These are phyloP conservation scores for Neofusicoccum umdonicola DNA, from an alignment of 2,329 filamentous ascomycete genomes.

Conservation along the genomic window DNA sequence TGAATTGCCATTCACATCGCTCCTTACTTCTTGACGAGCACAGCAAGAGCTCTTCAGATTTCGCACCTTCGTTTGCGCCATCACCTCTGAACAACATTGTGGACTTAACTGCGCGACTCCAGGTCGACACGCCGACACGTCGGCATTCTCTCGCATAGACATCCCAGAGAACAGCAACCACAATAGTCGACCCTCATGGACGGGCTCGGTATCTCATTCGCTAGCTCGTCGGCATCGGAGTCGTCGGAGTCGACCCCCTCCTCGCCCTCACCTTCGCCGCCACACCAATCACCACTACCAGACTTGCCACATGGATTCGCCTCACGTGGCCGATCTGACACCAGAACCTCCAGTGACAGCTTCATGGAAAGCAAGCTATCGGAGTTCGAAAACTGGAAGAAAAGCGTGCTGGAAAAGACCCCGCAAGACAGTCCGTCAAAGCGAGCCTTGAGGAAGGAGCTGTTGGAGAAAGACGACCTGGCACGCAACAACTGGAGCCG, in stretches of 20 bases:
- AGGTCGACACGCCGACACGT: no score
- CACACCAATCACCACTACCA: neutral
- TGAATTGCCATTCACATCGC: neutral
- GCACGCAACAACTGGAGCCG: neutral
- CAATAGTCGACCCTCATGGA: neutral
- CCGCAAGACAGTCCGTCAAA: neutral
- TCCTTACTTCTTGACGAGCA: neutral
- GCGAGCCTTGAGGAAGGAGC: neutral
- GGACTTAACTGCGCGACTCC: no score
- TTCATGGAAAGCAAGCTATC: neutral
- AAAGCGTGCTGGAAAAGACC: neutral
- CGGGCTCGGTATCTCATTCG: neutral
- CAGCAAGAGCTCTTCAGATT: neutral
- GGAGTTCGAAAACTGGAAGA: constrained; percentile 3
- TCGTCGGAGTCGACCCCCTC: neutral
- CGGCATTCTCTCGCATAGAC: neutral
- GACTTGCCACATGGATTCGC: neutral
- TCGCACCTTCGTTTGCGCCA: neutral
- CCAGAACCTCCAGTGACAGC: neutral
- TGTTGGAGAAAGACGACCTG: no score
- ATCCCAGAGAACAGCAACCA: neutral
- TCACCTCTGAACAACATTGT: neutral
- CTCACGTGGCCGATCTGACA: neutral
- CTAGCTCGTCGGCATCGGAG: neutral
- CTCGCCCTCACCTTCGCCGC: neutral